These are phyloP conservation scores for Elaeagnus macrophylla DNA, from an alignment of 306 rosid species.

Conservation along the genomic window DNA sequence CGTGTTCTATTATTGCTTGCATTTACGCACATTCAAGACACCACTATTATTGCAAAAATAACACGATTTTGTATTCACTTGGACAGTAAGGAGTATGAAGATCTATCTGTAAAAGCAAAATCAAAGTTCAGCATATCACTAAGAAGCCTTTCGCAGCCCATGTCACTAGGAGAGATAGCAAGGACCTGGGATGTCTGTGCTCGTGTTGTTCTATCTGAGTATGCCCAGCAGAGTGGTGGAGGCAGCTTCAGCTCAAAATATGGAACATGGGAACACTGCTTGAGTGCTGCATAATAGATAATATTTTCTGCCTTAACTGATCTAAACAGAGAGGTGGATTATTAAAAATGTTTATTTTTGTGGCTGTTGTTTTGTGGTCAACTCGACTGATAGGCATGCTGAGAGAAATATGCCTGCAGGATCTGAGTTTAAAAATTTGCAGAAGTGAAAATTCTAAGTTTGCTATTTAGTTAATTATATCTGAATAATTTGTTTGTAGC, in stretches of 20 bases:
- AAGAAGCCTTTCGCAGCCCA: conserved; percentile 67
- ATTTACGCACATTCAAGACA: too few species aligned
- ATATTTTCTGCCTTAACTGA: too few species aligned
- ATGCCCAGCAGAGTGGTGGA: conserved; percentile 84
- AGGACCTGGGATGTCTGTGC: conserved; percentile 83
- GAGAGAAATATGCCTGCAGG: too few species aligned
- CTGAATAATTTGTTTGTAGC: too few species aligned
- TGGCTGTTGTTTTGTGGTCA: too few species aligned
- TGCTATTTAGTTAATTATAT: too few species aligned
- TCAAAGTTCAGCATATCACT: conserved; percentile 68
- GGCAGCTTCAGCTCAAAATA: conserved; percentile 89
- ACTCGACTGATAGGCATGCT: too few species aligned
- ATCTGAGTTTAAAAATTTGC: too few species aligned
- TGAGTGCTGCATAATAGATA: conserved; percentile 39
- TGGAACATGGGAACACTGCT: conserved; percentile 72
- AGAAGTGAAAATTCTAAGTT: too few species aligned
- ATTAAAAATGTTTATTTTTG: too few species aligned
- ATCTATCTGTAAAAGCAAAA: conserved; percentile 73
- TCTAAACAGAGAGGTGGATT: too few species aligned
- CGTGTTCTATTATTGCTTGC: too few species aligned
- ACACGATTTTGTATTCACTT: conserved; percentile 10
- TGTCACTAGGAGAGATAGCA: conserved; percentile 71
- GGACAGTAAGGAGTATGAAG: conserved; percentile 64
- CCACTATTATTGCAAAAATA: not conserved
- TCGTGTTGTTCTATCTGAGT: conserved; percentile 57